Conservation (phyloP, 345 rosid genomes). For the Aquilaria yunnanensis region DNA sequence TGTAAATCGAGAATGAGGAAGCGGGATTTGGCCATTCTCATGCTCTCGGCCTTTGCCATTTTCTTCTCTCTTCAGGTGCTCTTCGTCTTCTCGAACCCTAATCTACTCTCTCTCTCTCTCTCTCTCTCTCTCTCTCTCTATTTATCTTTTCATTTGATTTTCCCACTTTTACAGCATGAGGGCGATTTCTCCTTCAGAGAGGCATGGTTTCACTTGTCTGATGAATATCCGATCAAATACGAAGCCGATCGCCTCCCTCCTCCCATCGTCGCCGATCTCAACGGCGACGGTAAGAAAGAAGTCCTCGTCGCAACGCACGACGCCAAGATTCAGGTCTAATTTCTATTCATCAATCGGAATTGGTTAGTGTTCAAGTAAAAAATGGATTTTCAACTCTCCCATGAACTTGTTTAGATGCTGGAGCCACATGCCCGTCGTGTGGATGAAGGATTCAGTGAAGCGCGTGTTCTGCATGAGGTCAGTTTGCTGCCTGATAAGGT, state of each 20-base stretch:
- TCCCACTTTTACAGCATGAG: slow-evolving; percentile 52
- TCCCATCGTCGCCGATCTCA: slow-evolving; percentile 84
- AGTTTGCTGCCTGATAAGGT: slow-evolving; percentile 79
- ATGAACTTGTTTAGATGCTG: slow-evolving; percentile 40
- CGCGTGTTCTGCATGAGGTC: slow-evolving; percentile 63
- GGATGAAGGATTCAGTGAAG: slow-evolving; percentile 90
- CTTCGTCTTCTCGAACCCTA: not conserved
- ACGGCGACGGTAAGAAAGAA: slow-evolving; percentile 92
- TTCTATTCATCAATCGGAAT: not conserved
- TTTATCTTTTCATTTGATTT: not conserved
- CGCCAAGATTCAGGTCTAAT: slow-evolving; percentile 76
- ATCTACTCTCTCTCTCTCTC: not conserved
- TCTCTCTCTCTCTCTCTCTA: not conserved
- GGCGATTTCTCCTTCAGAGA: slow-evolving; percentile 97
- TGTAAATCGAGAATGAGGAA: slow-evolving; percentile 58
- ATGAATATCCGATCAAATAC: slow-evolving; percentile 81
- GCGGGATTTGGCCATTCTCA: slow-evolving; percentile 89
- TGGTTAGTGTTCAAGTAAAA: not conserved
- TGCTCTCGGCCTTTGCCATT: slow-evolving; percentile 93
- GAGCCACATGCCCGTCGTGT: slow-evolving; percentile 81
- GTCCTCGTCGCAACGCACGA: slow-evolving; percentile 89
- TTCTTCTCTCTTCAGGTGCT: slow-evolving; percentile 98
- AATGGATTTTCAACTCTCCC: too few relatives aligned
- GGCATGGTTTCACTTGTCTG: slow-evolving; percentile 83
- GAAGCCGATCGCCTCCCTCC: slow-evolving; percentile 94